These are phyloP conservation scores for Boletellus sp. DNA, from an alignment of 1,284 basidiomycete genomes.

Conservation along the genomic window DNA sequence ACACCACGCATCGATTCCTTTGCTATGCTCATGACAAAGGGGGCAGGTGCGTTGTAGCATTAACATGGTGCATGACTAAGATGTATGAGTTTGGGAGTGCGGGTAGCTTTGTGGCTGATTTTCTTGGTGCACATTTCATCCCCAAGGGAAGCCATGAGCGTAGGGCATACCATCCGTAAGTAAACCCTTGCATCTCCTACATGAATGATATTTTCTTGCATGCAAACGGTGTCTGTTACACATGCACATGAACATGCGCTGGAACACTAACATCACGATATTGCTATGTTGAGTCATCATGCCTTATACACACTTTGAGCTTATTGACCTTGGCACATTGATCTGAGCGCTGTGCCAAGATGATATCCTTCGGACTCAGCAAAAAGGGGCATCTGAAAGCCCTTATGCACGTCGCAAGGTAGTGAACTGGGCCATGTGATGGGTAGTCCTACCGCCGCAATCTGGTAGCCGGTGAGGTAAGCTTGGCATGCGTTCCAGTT, in stretches of 20 bases:
- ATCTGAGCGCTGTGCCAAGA: conserved; percentile 14
- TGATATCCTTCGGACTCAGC: not conserved
- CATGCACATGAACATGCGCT: not conserved
- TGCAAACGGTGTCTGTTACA: conserved; percentile 13
- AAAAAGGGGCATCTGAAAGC: not conserved
- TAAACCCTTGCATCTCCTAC: conserved; percentile 24
- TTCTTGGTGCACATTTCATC: conserved; percentile 11
- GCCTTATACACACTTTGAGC: conserved; percentile 14
- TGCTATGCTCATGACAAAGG: conserved; percentile 24
- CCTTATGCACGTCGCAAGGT: not conserved
- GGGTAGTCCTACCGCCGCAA: not conserved
- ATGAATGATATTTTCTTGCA: conserved; percentile 32
- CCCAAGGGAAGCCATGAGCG: conserved; percentile 12
- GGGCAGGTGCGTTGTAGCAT: conserved; percentile 44
- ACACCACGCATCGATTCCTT: conserved; percentile 26
- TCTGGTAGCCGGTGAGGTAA: conserved; percentile 7
- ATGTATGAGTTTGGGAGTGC: conserved; percentile 20
- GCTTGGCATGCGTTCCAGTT: not conserved
- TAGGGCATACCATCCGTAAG: conserved; percentile 30
- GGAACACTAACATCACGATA: not conserved
- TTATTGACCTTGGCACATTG: conserved; percentile 24
- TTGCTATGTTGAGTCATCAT: conserved; percentile 26
- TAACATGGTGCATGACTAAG: conserved; percentile 28
- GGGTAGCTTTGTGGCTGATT: conserved; percentile 19
- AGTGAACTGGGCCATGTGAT: not conserved